These are phyloP conservation scores for Venturia effusa DNA, from an alignment of 2,329 filamentous ascomycete genomes.

Conservation along the genomic window DNA sequence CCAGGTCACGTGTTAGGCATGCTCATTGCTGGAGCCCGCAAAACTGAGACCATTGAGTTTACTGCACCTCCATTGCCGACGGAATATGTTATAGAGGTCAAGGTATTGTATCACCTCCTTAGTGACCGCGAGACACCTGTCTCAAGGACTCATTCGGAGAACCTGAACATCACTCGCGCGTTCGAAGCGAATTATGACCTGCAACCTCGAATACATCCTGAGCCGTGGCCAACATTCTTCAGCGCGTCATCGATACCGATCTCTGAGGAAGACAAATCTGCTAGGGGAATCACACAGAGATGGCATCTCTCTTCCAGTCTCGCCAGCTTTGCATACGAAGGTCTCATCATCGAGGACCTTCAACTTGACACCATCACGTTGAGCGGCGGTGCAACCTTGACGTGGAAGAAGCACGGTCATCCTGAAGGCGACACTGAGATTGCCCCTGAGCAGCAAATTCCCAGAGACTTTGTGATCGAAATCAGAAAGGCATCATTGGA, in stretches of 20 bases:
- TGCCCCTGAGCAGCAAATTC: slow-evolving; percentile 11
- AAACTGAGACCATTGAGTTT: slow-evolving; percentile 27
- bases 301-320: slow-evolving; percentile 67
- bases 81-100: slow-evolving; percentile 59
- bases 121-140: slow-evolving; percentile 75
- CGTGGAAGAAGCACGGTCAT: not conserved
- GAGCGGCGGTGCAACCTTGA: slow-evolving; percentile 40
- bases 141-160: slow-evolving; percentile 57
- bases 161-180: slow-evolving; percentile 64
- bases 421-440: slow-evolving; percentile 38
- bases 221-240: slow-evolving; percentile 84
- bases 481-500: slow-evolving; percentile 34
- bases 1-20: slow-evolving; percentile 27
- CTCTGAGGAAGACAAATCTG: slow-evolving; percentile 16
- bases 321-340: slow-evolving; percentile 64
- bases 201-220: slow-evolving; percentile 63
- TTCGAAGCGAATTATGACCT: slow-evolving; percentile 92
- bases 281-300: slow-evolving; percentile 59
- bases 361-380: slow-evolving; percentile 50
- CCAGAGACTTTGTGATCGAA: slow-evolving; percentile 16
- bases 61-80: slow-evolving; percentile 33
- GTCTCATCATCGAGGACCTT: slow-evolving; percentile 52
- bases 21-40: slow-evolving; percentile 22
- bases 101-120: slow-evolving; percentile 65
- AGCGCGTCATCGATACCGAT: slow-evolving; percentile 24